These are phyloP conservation scores for Hypoxylon fragiforme DNA, from an alignment of 495 filamentous ascomycete genomes.

Conservation along the genomic window DNA sequence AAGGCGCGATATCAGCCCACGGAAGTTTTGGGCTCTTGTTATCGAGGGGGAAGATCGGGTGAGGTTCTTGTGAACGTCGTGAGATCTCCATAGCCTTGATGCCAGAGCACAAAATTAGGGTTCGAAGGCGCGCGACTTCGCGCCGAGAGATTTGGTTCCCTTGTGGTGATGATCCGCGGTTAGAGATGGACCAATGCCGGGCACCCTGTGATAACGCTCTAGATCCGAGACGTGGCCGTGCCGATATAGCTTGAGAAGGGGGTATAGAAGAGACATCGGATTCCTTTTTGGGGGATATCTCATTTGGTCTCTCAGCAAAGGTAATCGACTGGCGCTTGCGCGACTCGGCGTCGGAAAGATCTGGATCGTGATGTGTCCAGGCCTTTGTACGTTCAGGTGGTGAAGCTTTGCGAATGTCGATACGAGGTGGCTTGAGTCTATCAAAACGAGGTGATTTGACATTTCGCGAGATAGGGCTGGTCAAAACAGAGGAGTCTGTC, in stretches of 20 bases:
- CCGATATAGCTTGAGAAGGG: slow-evolving; percentile 13
- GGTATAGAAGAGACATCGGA: slow-evolving; percentile 32
- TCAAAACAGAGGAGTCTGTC: slow-evolving; percentile 8
- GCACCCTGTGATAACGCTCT: slow-evolving; percentile 31
- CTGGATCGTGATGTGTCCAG: slow-evolving; percentile 29
- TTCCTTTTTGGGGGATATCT: slow-evolving; percentile 26
- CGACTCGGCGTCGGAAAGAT: slow-evolving; percentile 44
- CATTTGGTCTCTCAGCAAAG: slow-evolving; percentile 3
- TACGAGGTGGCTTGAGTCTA: slow-evolving; percentile 62
- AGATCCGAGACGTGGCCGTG: slow-evolving; percentile 13
- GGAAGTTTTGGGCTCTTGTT: slow-evolving; percentile 21
- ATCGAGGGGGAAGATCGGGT: slow-evolving; percentile 25
- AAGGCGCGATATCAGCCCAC: slow-evolving; percentile 42
- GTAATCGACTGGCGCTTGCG: slow-evolving; percentile 12
- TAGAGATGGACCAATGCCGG: slow-evolving; percentile 74
- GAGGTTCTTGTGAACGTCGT: slow-evolving; percentile 60
- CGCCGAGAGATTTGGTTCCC: slow-evolving; percentile 54
- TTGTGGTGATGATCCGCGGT: slow-evolving; percentile 51
- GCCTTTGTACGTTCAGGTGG: slow-evolving; percentile 35
- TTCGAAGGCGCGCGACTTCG: slow-evolving; percentile 73
- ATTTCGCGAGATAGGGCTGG: slow-evolving; percentile 31
- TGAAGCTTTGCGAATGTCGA: slow-evolving; percentile 60
- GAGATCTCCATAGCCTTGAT: slow-evolving; percentile 82
- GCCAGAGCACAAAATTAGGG: slow-evolving; percentile 78
- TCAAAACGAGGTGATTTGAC: slow-evolving; percentile 55